Percentiles rank a stretch among this genome's conserved stretches.
Conservation (phyloP, 176 grass and related monocot genomes). For the Carex pumila region DNA sequence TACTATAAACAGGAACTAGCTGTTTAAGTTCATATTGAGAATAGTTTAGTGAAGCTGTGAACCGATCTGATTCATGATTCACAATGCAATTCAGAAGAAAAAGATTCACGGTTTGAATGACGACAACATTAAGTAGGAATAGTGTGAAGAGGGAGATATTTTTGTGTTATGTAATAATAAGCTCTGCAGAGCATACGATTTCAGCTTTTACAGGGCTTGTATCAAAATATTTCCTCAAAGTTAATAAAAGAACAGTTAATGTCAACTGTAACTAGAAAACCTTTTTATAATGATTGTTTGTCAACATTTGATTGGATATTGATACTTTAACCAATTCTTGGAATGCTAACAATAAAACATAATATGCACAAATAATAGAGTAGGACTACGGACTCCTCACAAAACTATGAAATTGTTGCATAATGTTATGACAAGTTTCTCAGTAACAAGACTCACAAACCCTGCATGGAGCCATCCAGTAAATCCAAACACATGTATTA, state of each 20-base stretch:
- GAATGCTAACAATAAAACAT: not conserved
- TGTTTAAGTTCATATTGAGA: too few species aligned
- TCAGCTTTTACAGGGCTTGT: not conserved
- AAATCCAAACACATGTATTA: not conserved
- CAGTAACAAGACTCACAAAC: not conserved
- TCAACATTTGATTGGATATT: not conserved
- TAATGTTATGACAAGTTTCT: not conserved
- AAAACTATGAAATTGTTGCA: conserved; percentile 17
- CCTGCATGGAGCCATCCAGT: not conserved
- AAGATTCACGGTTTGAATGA: not conserved
- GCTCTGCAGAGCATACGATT: not conserved
- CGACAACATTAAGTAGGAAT: not conserved
- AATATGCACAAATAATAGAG: not conserved
- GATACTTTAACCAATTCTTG: not conserved
- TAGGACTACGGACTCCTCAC: not conserved
- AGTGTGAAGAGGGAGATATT: not conserved
- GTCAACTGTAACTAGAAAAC: not conserved
- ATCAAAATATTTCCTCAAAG: not conserved
- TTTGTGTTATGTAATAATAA: not conserved
- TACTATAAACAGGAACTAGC: not conserved
- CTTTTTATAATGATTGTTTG: not conserved
- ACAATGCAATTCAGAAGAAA: not conserved
- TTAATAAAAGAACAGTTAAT: not conserved
- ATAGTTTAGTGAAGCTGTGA: not conserved
- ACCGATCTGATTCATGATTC: not conserved